Evolutionary conservation across 805 yeast species (phyloP).

Genomic region (Barnettozyma pratensis): DNA sequence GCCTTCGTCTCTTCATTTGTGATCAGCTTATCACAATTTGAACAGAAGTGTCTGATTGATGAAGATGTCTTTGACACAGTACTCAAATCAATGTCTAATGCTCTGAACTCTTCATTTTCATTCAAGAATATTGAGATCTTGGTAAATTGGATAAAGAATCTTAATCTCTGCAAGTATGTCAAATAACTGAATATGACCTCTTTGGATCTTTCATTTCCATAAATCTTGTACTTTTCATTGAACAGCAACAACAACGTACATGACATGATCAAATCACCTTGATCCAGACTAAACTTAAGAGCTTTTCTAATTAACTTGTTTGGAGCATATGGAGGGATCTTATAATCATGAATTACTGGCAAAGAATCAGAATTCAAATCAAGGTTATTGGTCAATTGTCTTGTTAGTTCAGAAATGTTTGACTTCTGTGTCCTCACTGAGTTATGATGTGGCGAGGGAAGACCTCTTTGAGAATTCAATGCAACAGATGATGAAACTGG

Average conservation of each 20-base stretch:
- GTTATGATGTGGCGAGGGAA: neutral
- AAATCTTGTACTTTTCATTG: conserved; percentile 34
- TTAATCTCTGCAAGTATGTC: conserved; percentile 43
- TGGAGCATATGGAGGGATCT: conserved; percentile 54
- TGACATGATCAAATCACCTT: conserved; percentile 62
- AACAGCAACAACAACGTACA: conserved; percentile 54
- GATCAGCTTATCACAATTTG: conserved; percentile 52
- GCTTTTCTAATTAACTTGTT: conserved; percentile 44
- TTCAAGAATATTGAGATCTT: conserved; percentile 43
- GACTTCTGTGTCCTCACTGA: conserved; percentile 10
- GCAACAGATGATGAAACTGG: neutral
- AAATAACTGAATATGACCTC: conserved; percentile 56
- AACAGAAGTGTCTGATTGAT: conserved; percentile 53
- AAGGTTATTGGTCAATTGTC: conserved; percentile 18
- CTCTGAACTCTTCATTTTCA: conserved; percentile 20
- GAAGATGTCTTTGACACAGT: conserved; percentile 24
- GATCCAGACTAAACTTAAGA: conserved; percentile 47
- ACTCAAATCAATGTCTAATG: conserved; percentile 7
- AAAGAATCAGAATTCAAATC: neutral
- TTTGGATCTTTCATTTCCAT: conserved; percentile 31
- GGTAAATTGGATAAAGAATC: conserved; percentile 54
- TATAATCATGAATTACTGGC: neutral
- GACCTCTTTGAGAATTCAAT: neutral
- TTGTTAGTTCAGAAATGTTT: conserved; percentile 21
- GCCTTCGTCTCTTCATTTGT: conserved; percentile 52